Evolutionary conservation across 164 flowering plant species (phyloP).

Genomic region (Vitis rupestris): DNA sequence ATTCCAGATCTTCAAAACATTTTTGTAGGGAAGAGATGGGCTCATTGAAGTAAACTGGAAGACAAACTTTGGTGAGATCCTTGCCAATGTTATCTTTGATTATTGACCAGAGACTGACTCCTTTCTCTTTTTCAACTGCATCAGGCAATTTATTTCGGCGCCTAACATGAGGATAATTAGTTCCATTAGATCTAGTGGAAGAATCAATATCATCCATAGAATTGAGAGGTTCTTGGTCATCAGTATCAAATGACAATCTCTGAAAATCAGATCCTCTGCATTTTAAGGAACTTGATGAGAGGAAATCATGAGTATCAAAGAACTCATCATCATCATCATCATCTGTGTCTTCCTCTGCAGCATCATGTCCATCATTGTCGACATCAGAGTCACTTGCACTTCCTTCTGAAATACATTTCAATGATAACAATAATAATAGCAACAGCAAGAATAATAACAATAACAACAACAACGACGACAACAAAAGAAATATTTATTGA

Average conservation of each 20-base stretch:
- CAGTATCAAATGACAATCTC: constrained; percentile 17
- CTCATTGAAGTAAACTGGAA: constrained; percentile 40
- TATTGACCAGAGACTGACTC: constrained; percentile 40
- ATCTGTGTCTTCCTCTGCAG: constrained; percentile 24
- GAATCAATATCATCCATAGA: constrained; percentile 17
- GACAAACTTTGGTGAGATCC: constrained; percentile 38
- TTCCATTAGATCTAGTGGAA: constrained; percentile 18
- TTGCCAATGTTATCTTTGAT: constrained; percentile 38
- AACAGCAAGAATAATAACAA: not conserved
- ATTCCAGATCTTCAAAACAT: constrained; percentile 40
- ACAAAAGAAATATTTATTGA: not conserved
- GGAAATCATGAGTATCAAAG: constrained; percentile 27
- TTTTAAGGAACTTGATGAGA: constrained; percentile 31
- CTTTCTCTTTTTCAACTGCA: constrained; percentile 35
- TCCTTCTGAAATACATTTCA: constrained; percentile 18
- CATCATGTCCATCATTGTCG: constrained; percentile 24
- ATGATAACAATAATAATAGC: not conserved
- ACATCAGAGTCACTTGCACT: constrained; percentile 29
- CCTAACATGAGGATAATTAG: constrained; percentile 15
- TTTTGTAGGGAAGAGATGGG: constrained; percentile 35
- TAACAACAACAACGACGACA: not conserved
- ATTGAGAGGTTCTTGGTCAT: constrained; percentile 15
- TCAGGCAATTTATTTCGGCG: constrained; percentile 38
- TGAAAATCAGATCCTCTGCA: constrained; percentile 22
- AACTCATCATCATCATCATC: constrained; percentile 27